These are phyloP conservation scores for Peterozyma toletana DNA, from an alignment of 805 yeast genomes.

Conservation along the genomic window DNA sequence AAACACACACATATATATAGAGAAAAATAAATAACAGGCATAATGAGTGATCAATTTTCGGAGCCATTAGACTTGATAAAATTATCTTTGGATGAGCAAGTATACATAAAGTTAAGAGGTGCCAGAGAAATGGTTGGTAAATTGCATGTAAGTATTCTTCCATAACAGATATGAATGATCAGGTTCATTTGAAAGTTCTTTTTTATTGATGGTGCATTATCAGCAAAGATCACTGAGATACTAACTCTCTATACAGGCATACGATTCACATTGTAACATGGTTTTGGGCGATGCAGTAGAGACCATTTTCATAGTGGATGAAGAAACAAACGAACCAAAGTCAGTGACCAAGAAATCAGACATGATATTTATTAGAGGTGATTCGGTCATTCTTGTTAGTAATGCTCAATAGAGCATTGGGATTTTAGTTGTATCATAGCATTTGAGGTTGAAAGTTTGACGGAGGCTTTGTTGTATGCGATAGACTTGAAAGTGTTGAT, in stretches of 20 bases:
- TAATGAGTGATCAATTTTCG: conserved; percentile 15
- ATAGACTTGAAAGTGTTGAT: no score
- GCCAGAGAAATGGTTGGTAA: conserved; percentile 88
- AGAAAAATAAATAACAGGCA: background rate
- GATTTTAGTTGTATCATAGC: background rate
- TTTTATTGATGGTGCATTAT: no score
- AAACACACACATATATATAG: no score
- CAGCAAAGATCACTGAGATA: background rate
- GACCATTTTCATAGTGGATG: conserved; percentile 56
- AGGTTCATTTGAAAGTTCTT: no score
- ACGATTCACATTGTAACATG: conserved; percentile 94
- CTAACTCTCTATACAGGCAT: conserved; percentile 39
- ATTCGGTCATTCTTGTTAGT: conserved; percentile 78
- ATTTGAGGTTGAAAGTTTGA: background rate
- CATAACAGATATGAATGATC: no score
- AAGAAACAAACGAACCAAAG: conserved; percentile 35
- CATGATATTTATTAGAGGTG: conserved; percentile 97
- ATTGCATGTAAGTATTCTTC: conserved; percentile 51
- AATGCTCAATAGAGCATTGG: background rate
- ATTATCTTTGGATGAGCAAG: conserved; percentile 77
- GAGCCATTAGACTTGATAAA: conserved; percentile 92
- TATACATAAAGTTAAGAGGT: conserved; percentile 86
- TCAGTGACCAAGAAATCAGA: conserved; percentile 56
- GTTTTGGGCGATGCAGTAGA: conserved; percentile 91
- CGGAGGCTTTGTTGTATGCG: no score